Evolutionary conservation across 768 basidiomycete genomes (phyloP).

Genomic region (Leccinum pellstonianum): DNA sequence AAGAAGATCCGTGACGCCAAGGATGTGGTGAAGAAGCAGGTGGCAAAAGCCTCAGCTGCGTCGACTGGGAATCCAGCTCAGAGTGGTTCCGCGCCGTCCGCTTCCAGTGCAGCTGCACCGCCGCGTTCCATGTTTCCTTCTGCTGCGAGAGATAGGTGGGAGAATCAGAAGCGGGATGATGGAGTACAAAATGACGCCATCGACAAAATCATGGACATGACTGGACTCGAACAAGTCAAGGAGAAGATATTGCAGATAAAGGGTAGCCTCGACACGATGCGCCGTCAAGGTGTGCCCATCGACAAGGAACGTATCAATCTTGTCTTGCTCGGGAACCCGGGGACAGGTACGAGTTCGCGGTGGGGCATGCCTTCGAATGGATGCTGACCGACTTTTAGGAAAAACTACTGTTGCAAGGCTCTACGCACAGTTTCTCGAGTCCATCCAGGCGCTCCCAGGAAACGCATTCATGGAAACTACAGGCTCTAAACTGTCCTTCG

Average conservation of each 20-base stretch:
- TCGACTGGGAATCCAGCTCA: conserved; percentile 3
- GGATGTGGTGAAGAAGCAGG: conserved; percentile 14
- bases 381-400: conserved; percentile 36
- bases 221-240: conserved; percentile 68
- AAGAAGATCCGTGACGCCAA: conserved; percentile 14
- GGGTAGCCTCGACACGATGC: conserved; percentile 52
- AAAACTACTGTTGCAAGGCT: conserved; percentile 70
- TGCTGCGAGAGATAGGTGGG: conserved; percentile 49
- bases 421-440: conserved; percentile 63
- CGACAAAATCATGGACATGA: conserved; percentile 68
- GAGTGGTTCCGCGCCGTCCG: conserved; percentile 1
- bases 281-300: conserved; percentile 52
- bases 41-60: conserved; percentile 1
- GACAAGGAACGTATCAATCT: conserved; percentile 61
- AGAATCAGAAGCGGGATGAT: conserved; percentile 48
- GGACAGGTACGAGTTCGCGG: conserved; percentile 51
- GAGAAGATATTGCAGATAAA: conserved; percentile 55
- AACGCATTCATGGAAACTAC: conserved; percentile 60
- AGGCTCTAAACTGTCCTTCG: conserved; percentile 56
- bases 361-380: not conserved
- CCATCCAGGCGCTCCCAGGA: conserved; percentile 53
- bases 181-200: conserved; percentile 54
- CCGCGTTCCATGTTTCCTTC: conserved; percentile 30
- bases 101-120: conserved; percentile 4
- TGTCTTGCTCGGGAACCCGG: conserved; percentile 67